Evolutionary conservation across 805 yeast genomes (phyloP), one percentile per base, ranked within the genome.

Genomic region (Wickerhamomyces mucosus): DNA sequence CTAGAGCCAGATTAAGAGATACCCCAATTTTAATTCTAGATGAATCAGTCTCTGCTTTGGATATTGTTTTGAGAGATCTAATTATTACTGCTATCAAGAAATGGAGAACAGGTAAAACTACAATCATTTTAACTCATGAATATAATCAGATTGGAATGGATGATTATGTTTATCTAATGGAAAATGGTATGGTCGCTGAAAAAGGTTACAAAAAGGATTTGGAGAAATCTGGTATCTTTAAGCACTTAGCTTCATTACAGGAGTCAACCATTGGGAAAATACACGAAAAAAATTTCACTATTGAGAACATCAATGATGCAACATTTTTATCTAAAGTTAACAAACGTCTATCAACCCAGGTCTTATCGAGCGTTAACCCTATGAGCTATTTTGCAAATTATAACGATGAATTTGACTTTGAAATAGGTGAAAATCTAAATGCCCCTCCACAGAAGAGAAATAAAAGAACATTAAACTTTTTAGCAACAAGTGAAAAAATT

Each of bases 21-120:
- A 55, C 94, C 0, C 83, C 88, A 0, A 67, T 92, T 5, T 56
- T 89, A 37, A 68, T 92, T 3, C 58, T 88, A 18, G 99, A 92
- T 57, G 99, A 92, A 51, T 71, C 92, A 4, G 59, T 83, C 3
- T 78, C 92, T 29, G 96, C 96, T 0, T 56, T 92, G 34, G 96
- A 92, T 50, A 50, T 56, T 3, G 45, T 43, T 0, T 65, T 67
- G 26, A 64, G 76, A 37, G 55, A 56, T 1, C 34, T 48, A 4
- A 51, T 85, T 5, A 52, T 78, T 46, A 49, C 56, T 3, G 63
- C 65, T 0, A 62, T 92, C 10, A 67, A 71, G 33, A 33, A 40
- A 4, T 75, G 81, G 78, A 66, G 97, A 42, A 35, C 38, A 7
- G 75, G 71, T 3, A 78, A 69, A 40, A 81, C 96, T 0, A 88